Evolutionary conservation across 331 rosid species (phyloP).

Genomic region (Quercus lobata): DNA sequence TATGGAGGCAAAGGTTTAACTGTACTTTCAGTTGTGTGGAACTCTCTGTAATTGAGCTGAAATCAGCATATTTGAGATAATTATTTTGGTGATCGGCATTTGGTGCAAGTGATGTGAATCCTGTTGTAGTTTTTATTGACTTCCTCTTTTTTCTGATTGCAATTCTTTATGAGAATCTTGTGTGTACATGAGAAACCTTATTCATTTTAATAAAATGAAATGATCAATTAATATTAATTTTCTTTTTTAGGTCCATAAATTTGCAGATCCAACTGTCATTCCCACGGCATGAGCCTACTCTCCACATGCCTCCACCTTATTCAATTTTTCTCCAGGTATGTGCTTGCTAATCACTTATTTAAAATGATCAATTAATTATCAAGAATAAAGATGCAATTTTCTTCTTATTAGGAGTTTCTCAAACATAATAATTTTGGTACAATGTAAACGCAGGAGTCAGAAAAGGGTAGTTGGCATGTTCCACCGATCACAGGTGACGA

Average conservation of each 20-base stretch:
- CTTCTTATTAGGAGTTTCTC: conserved; percentile 2
- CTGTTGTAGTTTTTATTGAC: no score
- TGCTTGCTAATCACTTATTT: conserved; percentile 2
- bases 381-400: neutral
- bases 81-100: no score
- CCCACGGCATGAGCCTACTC: conserved; percentile 32
- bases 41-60: no score
- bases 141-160: no score
- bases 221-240: no score
- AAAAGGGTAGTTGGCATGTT: conserved; percentile 74
- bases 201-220: no score
- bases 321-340: conserved; percentile 82
- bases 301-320: conserved; percentile 71
- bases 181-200: no score
- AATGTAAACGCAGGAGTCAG: conserved; percentile 60
- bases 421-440: conserved; percentile 2
- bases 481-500: conserved; percentile 69
- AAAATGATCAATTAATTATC: neutral
- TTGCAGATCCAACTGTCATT: conserved; percentile 65
- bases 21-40: no score
- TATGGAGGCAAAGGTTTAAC: no score
- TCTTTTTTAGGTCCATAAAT: neutral
- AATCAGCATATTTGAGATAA: no score
- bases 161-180: no score
- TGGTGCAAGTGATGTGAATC: no score